Evolutionary conservation across 73 alveolate species (phyloP).

Genomic region (Stentor roeselii): DNA sequence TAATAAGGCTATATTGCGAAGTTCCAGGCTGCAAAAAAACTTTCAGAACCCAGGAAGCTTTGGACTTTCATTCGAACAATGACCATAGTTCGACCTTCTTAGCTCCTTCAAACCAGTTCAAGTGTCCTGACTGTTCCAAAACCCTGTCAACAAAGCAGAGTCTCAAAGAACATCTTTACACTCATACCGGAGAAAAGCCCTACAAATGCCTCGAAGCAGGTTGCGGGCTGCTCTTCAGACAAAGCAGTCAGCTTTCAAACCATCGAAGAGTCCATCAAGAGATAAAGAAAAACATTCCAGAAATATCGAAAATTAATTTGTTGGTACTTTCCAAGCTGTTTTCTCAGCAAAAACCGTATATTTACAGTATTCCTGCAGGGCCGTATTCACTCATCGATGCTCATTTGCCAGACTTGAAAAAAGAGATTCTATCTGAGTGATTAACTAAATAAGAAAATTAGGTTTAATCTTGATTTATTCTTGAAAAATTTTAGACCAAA

Average conservation of each 20-base stretch:
- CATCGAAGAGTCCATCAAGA: background rate
- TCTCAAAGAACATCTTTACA: slow-evolving; percentile 76
- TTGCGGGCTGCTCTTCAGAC: background rate
- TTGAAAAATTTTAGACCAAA: too few relatives aligned
- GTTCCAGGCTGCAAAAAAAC: slow-evolving; percentile 1
- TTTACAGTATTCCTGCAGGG: background rate
- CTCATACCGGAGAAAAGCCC: slow-evolving; percentile 92
- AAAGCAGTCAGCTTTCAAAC: background rate
- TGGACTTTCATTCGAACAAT: background rate
- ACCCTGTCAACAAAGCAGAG: slow-evolving; percentile 76
- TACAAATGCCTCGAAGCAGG: slow-evolving; percentile 53
- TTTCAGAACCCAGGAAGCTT: background rate
- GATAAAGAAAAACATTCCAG: background rate
- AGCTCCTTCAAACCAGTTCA: slow-evolving; percentile 27
- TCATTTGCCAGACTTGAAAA: background rate
- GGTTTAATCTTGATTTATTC: too few relatives aligned
- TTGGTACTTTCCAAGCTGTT: background rate
- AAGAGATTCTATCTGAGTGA: too few relatives aligned
- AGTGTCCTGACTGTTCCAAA: slow-evolving; percentile 74
- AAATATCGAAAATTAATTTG: background rate
- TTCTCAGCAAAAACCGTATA: background rate
- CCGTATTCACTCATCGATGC: background rate
- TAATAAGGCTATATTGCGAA: background rate
- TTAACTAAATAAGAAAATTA: too few relatives aligned
- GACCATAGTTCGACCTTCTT: background rate